Evolutionary conservation across 306 rosid genomes (phyloP), one percentile per base, ranked within the genome.

Genomic region (Lotus japonicus): DNA sequence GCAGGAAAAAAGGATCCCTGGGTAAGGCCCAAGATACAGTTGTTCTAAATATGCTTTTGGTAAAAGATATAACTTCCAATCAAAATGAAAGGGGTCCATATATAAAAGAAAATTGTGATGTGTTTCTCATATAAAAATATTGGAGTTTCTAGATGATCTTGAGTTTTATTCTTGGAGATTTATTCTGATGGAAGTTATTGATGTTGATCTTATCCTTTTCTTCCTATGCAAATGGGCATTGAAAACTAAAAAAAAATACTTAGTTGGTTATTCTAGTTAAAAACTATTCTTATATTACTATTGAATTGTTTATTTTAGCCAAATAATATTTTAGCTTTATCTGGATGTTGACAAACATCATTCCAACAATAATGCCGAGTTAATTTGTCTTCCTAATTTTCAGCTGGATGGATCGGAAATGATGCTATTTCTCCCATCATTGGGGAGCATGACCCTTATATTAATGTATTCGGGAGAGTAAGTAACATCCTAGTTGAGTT

Each of bases 401-500:
- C 80, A 90, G 99, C 99, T 71, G 99, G 99, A 81, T 94, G 99
- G 99, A 90, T 94, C 3, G 96, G 99, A 70, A 82, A 94, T 44
- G 89, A 90, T 76, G 90, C 92, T 46, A 77, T 94, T 72, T 82
- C 95, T 65, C 96, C 99, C 59, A 82, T 94, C 77, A 90, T 94
- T 58, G 99, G 99, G 66, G 90, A 75, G 42, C 99, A 88, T 48
- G 96, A 94, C 48, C 96, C 95, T 11, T 94, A 90, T 68, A 46
- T 87, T 71, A 88, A 35, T 63, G 78, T 94, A 59, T 83, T 18
- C 78, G 96, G 95, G 77, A 86, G 99, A 95, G 99, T 94, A 71
- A 58, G 90, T 82, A 68, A 64, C 73, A 59, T 74, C 51, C n/a
- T 69, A 73, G 9, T 38, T 38, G 42, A 38, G 42, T 9, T 31